Evolutionary conservation across 257 asterid genomes (phyloP).

Genomic region (Fraxinus anomala): DNA sequence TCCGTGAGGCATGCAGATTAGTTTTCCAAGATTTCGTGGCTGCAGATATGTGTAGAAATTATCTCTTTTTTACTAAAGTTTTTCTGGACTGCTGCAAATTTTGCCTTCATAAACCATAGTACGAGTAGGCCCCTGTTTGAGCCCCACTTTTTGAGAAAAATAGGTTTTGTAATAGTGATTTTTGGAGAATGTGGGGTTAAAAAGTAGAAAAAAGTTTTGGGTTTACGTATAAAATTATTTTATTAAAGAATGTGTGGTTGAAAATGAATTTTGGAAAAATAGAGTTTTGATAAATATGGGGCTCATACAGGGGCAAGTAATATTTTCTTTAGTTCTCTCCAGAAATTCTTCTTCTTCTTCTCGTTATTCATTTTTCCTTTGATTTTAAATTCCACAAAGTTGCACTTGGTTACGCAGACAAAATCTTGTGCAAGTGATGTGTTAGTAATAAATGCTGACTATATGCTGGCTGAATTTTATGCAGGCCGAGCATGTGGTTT

Average conservation of each 20-base stretch:
- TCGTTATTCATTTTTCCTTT: not conserved
- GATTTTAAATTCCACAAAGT: not conserved
- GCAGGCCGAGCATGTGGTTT: slow-evolving; percentile 99
- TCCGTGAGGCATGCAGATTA: not conserved
- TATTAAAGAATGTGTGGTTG: too few species aligned
- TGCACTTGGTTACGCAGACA: not conserved
- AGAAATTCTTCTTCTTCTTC: not conserved
- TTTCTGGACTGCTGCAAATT: not conserved
- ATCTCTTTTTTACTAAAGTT: not conserved
- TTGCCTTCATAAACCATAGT: too few species aligned
- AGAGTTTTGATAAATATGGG: too few species aligned
- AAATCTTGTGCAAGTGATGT: not conserved
- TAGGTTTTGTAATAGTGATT: too few species aligned
- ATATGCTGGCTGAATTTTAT: slow-evolving; percentile 18
- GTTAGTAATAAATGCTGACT: not conserved
- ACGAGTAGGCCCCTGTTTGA: too few species aligned
- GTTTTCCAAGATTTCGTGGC: not conserved
- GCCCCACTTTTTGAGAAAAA: too few species aligned
- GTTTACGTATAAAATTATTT: too few species aligned
- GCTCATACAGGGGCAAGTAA: too few species aligned
- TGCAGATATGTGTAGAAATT: not conserved
- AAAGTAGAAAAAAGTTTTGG: too few species aligned
- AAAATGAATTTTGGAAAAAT: too few species aligned
- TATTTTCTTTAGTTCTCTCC: too few species aligned
- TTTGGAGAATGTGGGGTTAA: too few species aligned